Base-by-base conservation (phyloP, 2,329 filamentous ascomycete genomes). In the Colletotrichum chrysophilum region DNA sequence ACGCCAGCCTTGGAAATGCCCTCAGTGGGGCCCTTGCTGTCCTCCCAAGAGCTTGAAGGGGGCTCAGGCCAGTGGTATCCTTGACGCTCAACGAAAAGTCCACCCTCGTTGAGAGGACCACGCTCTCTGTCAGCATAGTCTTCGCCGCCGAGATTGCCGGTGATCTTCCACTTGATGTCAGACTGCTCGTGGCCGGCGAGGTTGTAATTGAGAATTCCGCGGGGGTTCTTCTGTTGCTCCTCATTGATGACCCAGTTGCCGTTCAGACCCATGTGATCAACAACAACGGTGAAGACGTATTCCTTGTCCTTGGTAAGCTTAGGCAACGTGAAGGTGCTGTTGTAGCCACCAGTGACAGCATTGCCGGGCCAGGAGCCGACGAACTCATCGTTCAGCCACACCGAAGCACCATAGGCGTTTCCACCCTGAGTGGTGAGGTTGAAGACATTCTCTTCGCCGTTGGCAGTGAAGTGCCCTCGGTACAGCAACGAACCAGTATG, bases 251-350 rank as follows among this genome's bases (percentile, higher is more conserved):
- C 85, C 85, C 89, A 91, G 82, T 92, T 90, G 79, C 93, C 90
- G 75, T 94, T 90, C 2, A 94, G 86, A 0, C 93, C 93, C 85
- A 93, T 93, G 83, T 93, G 91, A 83, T 95, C 94, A 26, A 95
- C 85, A 0, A 95, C 84, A 6, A 95, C 85, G 0, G 93, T 94
- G 80, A 95, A 83, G 24, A 92, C 87, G 81, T 94, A 91, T 0
- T 84, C 78, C 52, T 87, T 85, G 21, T 89, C 91, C 0, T 85
- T 79, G 3, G 82, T 81, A 24, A 94, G 85, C 24, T 85, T 84
- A 2, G 91, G 89, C 0, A 94, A 84, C 0, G 85, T 85, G 79
- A 92, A 91, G 3, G 88, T 92, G 3, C 86, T 82, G 79, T 90
- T 93, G 73, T 88, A 85, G 75, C 87, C 86, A 3, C 79, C 52